Conservation (phyloP, 768 basidiomycete species). For the Galerina sulciceps region DNA sequence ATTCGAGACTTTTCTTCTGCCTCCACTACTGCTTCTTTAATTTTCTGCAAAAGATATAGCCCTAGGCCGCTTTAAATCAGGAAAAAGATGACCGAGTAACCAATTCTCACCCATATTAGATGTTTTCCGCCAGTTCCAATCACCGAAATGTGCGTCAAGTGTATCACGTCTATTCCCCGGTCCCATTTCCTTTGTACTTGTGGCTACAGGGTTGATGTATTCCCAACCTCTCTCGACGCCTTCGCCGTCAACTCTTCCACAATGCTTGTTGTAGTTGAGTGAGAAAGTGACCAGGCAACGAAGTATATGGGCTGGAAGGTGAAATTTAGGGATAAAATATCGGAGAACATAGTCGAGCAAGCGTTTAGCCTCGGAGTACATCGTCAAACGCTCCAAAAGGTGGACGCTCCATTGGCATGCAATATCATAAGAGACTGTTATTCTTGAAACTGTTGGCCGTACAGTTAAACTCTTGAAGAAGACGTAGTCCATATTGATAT, state of each 20-base stretch:
- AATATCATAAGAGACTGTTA: conserved; percentile 29
- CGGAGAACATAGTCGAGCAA: not conserved
- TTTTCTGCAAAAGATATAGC: conserved; percentile 14
- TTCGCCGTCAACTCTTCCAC: conserved; percentile 42
- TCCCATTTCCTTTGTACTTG: conserved; percentile 44
- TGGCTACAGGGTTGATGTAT: conserved; percentile 30
- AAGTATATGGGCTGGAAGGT: conserved; percentile 24
- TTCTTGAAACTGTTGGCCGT: not conserved
- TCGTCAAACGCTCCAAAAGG: conserved; percentile 16
- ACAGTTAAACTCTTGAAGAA: conserved; percentile 22
- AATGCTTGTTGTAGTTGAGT: conserved; percentile 27
- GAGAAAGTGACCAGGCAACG: conserved; percentile 13
- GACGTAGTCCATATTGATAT: conserved; percentile 32
- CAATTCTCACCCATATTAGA: conserved; percentile 22
- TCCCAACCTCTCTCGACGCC: conserved; percentile 33
- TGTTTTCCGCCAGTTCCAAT: conserved; percentile 39
- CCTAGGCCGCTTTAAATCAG: conserved; percentile 2
- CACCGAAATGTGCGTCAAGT: conserved; percentile 40
- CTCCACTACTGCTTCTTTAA: conserved; percentile 14
- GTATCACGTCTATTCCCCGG: conserved; percentile 24
- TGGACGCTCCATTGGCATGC: conserved; percentile 24
- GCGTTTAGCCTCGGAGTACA: conserved; percentile 1
- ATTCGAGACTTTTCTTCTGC: conserved; percentile 4
- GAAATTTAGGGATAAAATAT: conserved; percentile 32
- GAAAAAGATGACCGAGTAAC: not conserved